These are phyloP conservation scores for Penicillium sp. DNA, from an alignment of 2,329 filamentous ascomycete species.

Conservation along the genomic window DNA sequence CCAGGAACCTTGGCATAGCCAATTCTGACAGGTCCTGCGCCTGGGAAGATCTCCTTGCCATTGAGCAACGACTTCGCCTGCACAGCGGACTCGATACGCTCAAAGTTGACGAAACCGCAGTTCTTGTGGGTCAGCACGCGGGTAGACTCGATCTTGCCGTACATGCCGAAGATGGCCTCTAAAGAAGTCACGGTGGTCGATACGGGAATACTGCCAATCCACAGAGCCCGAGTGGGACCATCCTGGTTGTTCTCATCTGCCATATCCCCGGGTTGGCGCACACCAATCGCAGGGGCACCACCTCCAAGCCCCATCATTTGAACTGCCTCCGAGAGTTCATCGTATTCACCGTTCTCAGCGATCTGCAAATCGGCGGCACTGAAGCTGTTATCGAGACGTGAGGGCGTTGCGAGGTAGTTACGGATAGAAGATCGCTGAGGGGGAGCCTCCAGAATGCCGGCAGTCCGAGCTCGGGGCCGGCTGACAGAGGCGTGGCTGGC, in stretches of 20 bases:
- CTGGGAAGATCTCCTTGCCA: conserved; percentile 96
- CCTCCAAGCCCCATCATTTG: conserved; percentile 66
- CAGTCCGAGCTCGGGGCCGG: conserved; percentile 83
- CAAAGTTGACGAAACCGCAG: conserved; percentile 97
- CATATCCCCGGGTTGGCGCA: conserved; percentile 60
- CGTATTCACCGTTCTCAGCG: conserved; percentile 71
- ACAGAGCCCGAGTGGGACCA: conserved; percentile 85
- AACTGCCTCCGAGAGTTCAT: conserved; percentile 74
- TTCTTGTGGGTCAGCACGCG: conserved; percentile 97
- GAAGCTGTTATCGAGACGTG: conserved; percentile 70
- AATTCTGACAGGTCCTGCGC: conserved; percentile 88
- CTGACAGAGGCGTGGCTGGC: conserved; percentile 76
- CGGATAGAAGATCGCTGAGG: conserved; percentile 60
- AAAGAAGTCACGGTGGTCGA: conserved; percentile 94
- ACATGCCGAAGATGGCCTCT: conserved; percentile 91
- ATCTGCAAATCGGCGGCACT: conserved; percentile 70
- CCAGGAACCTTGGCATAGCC: conserved; percentile 97
- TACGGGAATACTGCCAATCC: conserved; percentile 95
- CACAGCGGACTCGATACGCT: conserved; percentile 83
- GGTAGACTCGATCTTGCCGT: conserved; percentile 84
- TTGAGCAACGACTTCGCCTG: conserved; percentile 84
- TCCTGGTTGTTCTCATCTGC: conserved; percentile 77
- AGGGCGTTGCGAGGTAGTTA: conserved; percentile 72
- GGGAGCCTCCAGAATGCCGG: conserved; percentile 80
- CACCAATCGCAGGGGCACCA: conserved; percentile 51